Conservation (phyloP, 2,329 filamentous ascomycete genomes). For the Onygenales sp. region DNA sequence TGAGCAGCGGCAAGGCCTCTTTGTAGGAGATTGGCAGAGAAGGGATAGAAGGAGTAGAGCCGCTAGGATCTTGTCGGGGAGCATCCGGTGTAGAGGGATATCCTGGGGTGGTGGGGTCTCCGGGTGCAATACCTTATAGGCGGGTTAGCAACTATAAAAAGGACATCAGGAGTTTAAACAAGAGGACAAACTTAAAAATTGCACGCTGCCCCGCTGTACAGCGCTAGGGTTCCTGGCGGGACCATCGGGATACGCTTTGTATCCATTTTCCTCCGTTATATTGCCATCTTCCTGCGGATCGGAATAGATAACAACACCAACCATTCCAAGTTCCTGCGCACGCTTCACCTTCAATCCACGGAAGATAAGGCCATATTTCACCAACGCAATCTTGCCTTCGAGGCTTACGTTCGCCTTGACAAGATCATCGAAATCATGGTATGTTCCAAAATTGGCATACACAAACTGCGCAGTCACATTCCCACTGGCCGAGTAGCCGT, state of each 20-base stretch:
- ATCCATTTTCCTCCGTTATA: conserved; percentile 71
- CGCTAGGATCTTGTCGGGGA: conserved; percentile 61
- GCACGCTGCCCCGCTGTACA: conserved; percentile 79
- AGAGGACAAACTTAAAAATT: conserved; percentile 62
- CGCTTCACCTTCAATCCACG: conserved; percentile 87
- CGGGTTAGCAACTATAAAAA: conserved; percentile 11
- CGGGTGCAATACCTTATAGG: conserved; percentile 45
- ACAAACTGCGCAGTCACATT: conserved; percentile 84
- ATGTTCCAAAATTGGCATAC: conserved; percentile 87
- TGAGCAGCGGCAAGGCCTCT: conserved; percentile 80
- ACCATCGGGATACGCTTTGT: conserved; percentile 70
- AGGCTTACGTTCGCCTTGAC: conserved; percentile 64
- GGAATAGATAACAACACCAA: conserved; percentile 74
- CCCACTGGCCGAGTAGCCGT: conserved; percentile 85
- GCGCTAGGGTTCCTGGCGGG: conserved; percentile 80
- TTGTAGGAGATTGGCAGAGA: conserved; percentile 84
- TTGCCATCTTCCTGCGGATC: conserved; percentile 85
- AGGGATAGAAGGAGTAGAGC: conserved; percentile 71
- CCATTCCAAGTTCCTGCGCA: conserved; percentile 80
- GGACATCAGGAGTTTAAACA: not conserved
- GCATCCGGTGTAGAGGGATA: conserved; percentile 88
- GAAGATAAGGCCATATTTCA: conserved; percentile 78
- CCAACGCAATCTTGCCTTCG: conserved; percentile 76
- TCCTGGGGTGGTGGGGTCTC: conserved; percentile 83
- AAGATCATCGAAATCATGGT: conserved; percentile 74